These are phyloP conservation scores for Kwoniella dendrophila DNA, from an alignment of 768 basidiomycete species.

Conservation along the genomic window DNA sequence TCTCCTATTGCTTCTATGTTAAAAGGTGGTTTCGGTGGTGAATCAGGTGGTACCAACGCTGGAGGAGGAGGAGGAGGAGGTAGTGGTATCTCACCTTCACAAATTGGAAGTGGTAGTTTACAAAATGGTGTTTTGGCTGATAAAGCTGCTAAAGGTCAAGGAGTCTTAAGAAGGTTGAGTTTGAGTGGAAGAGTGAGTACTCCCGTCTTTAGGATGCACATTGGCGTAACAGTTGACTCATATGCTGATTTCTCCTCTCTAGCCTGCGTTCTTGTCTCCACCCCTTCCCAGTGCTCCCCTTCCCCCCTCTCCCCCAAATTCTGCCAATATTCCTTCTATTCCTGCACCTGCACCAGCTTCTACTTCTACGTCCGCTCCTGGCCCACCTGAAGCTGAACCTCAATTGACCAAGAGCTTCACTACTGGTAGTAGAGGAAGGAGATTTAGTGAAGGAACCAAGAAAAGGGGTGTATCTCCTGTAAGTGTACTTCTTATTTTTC, in stretches of 20 bases:
- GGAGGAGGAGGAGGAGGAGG: slow-evolving; percentile 1
- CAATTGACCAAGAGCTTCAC: slow-evolving; percentile 8
- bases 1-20: slow-evolving; percentile 30
- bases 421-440: slow-evolving; percentile 23
- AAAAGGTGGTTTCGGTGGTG: slow-evolving; percentile 22
- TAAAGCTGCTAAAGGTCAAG: slow-evolving; percentile 48
- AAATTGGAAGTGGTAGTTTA: neutral
- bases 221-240: no score
- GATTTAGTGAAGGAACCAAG: slow-evolving; percentile 40
- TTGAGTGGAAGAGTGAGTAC: slow-evolving; percentile 30
- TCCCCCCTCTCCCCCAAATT: slow-evolving; percentile 16
- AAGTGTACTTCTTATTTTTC: slow-evolving; percentile 20
- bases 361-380: slow-evolving; percentile 8
- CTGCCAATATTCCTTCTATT: neutral
- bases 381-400: slow-evolving; percentile 4
- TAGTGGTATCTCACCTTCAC: no score
- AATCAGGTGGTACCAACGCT: neutral
- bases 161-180: slow-evolving; percentile 44
- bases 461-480: slow-evolving; percentile 52
- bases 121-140: slow-evolving; percentile 41
- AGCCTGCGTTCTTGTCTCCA: slow-evolving; percentile 33
- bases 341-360: slow-evolving; percentile 11
- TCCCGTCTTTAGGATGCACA: no score
- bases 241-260: neutral
- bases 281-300: slow-evolving; percentile 16